These are phyloP conservation scores for Penicillium crustosum DNA, from an alignment of 2,329 filamentous ascomycete species.

Conservation along the genomic window DNA sequence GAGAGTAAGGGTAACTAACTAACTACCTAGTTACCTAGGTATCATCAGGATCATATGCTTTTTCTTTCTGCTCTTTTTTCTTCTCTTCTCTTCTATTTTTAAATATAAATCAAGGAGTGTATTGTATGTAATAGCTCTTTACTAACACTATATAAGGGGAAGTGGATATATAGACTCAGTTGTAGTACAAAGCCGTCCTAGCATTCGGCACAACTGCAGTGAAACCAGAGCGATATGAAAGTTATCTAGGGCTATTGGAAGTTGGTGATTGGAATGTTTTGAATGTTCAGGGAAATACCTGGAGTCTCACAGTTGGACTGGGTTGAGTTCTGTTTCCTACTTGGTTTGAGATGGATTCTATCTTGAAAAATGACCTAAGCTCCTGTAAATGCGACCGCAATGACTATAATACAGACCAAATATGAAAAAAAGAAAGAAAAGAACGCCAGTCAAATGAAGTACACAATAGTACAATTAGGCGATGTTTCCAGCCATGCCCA, in stretches of 20 bases:
- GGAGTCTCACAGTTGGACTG: neutral
- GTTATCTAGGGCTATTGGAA: neutral
- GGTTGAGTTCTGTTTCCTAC: neutral
- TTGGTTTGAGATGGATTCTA: neutral
- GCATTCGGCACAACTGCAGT: conserved; percentile 6
- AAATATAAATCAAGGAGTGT: neutral
- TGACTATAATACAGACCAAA: conserved; percentile 6
- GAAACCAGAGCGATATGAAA: conserved; percentile 1
- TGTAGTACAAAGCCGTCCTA: conserved; percentile 2
- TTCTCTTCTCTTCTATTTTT: neutral
- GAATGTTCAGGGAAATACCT: neutral
- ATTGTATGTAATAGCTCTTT: neutral
- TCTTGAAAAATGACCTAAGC: neutral
- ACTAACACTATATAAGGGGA: neutral
- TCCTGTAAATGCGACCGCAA: conserved; percentile 10
- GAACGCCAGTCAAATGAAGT: conserved; percentile 3
- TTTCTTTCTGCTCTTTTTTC: neutral
- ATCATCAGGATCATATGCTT: neutral
- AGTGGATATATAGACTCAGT: neutral
- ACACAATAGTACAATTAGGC: conserved; percentile 44
- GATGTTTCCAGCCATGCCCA: conserved; percentile 86
- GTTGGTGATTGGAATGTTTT: neutral
- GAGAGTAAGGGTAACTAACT: neutral
- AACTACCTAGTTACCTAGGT: neutral
- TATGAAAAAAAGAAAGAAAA: neutral